A percentile compares a stretch with the other conserved stretches of the same genome.
These are phyloP conservation scores for Sequoiadendron giganteum DNA, from an alignment of 75 land plant genomes.

Conservation along the genomic window DNA sequence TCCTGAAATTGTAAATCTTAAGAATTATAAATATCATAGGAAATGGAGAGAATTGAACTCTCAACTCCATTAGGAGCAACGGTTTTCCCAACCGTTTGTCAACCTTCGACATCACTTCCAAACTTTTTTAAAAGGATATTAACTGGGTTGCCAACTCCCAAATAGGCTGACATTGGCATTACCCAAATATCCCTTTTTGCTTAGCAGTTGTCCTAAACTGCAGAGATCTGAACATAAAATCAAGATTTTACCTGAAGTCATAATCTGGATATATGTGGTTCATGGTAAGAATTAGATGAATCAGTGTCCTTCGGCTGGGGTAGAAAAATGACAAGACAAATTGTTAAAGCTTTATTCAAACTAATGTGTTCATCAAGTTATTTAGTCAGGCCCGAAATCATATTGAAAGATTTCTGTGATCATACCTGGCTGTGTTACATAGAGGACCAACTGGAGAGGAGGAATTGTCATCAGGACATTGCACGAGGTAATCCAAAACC, in stretches of 20 bases:
- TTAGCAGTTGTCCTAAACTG: not conserved
- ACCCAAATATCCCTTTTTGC: constrained; percentile 50
- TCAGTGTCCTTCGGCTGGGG: constrained; percentile 75
- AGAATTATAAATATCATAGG: constrained; percentile 25
- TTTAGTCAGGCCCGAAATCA: not conserved
- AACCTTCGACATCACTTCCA: constrained; percentile 85
- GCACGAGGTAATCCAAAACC: constrained; percentile 70
- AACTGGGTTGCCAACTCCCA: constrained; percentile 63
- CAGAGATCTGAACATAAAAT: not conserved
- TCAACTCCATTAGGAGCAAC: constrained; percentile 76
- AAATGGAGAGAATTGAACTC: constrained; percentile 98
- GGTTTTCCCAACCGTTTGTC: constrained; percentile 60
- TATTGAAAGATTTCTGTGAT: not conserved
- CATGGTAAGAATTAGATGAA: constrained; percentile 72
- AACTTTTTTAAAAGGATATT: constrained; percentile 17
- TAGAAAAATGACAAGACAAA: not conserved
- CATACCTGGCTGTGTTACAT: constrained; percentile 64
- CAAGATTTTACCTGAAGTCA: constrained; percentile 74
- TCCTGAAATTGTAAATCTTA: not conserved
- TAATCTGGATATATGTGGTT: constrained; percentile 87
- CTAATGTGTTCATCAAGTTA: not conserved
- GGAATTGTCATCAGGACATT: constrained; percentile 49
- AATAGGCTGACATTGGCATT: constrained; percentile 62
- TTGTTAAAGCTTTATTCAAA: not conserved
- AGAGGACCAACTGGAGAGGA: constrained; percentile 66